Percentiles rank a stretch among this genome's conserved stretches.
Evolutionary conservation across 371 early-diverging fungal genomes (phyloP).

Genomic region (Rhizopus microsporus): DNA sequence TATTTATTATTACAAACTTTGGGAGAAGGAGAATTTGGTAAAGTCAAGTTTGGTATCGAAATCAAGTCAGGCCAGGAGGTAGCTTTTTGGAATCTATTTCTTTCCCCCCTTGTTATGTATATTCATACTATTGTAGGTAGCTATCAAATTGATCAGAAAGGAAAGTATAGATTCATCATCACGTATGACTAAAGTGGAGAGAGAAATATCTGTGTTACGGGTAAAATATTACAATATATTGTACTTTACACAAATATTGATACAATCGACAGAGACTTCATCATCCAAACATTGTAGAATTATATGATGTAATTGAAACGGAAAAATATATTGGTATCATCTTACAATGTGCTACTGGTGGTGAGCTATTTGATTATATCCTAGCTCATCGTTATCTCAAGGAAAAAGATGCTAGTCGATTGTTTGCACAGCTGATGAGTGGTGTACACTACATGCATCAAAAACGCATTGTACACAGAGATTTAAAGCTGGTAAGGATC

Average conservation of each 20-base stretch:
- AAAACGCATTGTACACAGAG: conserved; percentile 92
- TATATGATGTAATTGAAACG: conserved; percentile 96
- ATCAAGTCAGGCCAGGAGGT: conserved; percentile 93
- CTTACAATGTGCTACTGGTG: conserved; percentile 94
- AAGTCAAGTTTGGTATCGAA: conserved; percentile 96
- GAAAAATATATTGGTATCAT: conserved; percentile 94
- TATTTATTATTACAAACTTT: conserved; percentile 94
- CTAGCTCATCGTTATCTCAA: conserved; percentile 90
- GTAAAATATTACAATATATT: conserved; percentile 42
- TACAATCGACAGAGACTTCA: conserved; percentile 63
- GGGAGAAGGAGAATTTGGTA: conserved; percentile 98
- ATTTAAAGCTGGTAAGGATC: conserved; percentile 85
- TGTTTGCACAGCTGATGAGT: conserved; percentile 95
- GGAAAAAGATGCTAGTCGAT: conserved; percentile 86
- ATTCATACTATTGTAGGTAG: conserved; percentile 56
- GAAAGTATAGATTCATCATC: conserved; percentile 79
- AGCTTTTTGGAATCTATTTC: conserved; percentile 6
- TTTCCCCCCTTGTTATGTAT: not conserved
- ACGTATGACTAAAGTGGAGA: conserved; percentile 77
- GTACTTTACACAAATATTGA: not conserved
- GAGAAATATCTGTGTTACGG: conserved; percentile 81
- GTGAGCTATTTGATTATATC: conserved; percentile 97
- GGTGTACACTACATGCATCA: conserved; percentile 88
- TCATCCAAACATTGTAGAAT: conserved; percentile 91
- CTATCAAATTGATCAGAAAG: conserved; percentile 81